Base-by-base conservation (phyloP, 208 protist species). In the Acanthamoeba rhysodes region DNA sequence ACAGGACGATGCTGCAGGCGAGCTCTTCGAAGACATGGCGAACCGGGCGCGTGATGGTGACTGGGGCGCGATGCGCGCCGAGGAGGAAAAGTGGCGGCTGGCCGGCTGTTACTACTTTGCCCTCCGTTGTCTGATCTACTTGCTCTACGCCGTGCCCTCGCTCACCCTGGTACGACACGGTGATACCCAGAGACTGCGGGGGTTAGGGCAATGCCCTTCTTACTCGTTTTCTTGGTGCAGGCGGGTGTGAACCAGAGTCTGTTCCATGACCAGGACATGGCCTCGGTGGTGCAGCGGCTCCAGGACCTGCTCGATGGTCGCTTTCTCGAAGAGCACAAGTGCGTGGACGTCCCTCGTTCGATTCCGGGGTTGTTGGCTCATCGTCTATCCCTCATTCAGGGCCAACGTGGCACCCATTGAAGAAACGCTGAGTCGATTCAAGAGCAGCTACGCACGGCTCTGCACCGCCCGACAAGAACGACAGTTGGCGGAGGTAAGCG, bases 31-130 rank as follows among this genome's bases (percentile, higher is more conserved):
- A 14, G 68, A 76, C 32, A 29, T 76, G 68, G 68, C 68, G 4
- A 29, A 76, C 29, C 27, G 68, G 27, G 68, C 68, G 8, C 68
- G 68, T 27, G 68, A 76, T 76, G 68, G 68, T 27, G 32, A 76
- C 68, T 76, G 68, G 68, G 68, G 32, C 68, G 29, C 68, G n/a
- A 29, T 76, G 68, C 68, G 68, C 14, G 32, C 27, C 4, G 68
- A 76, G 68, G 68, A 76, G 32, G 68, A 76, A 27, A 16, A 12
- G 68, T 76, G 68, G 68, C n/a, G 68, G 14, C 27, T 76, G 29
- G 68, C 68, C 27, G 29, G 32, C 2, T 76, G 68, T 76, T 76
- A 76, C 68, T 76, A 76, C 68, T 76, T 76, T 32, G 68, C 68
- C 16, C 27, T 37, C 14, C 68, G 27, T 20, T 76, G 68, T 27